Conservation (phyloP, 2,329 filamentous ascomycete species). For the Aspergillus sp. region DNA sequence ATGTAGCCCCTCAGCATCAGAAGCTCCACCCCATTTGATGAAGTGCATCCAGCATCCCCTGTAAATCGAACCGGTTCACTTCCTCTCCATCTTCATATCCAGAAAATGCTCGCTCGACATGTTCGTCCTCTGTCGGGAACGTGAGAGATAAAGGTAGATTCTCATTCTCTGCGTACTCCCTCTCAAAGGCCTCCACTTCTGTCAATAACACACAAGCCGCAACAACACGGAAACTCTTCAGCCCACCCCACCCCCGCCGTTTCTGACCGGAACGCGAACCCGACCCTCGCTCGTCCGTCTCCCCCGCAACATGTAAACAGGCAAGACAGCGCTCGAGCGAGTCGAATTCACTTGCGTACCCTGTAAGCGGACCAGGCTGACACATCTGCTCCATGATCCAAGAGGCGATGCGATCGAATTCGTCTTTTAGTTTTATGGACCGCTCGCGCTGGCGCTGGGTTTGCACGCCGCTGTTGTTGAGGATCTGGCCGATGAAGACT, state of each 20-base stretch:
- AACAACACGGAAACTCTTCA: constrained; percentile 19
- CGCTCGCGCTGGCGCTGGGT: constrained; percentile 42
- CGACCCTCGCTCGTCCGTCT: neutral
- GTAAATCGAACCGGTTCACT: neutral
- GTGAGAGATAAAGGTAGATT: neutral
- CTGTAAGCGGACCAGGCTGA: neutral
- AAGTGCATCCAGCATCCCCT: neutral
- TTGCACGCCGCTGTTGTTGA: constrained; percentile 48
- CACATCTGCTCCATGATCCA: constrained; percentile 18
- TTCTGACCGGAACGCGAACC: neutral
- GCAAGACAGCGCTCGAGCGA: constrained; percentile 18
- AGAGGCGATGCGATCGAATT: constrained; percentile 33
- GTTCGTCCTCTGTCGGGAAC: no score
- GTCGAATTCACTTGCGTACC: constrained; percentile 5
- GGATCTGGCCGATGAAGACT: constrained; percentile 59
- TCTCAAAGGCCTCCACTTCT: constrained; percentile 17
- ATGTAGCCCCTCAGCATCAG: no score
- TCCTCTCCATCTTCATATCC: neutral
- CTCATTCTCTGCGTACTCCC: neutral
- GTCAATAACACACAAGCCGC: constrained; percentile 18
- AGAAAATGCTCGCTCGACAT: no score
- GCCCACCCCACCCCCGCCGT: constrained; percentile 3
- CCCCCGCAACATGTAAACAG: constrained; percentile 14
- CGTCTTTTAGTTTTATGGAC: constrained; percentile 45
- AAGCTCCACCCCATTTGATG: no score